A percentile compares a stretch with the other conserved stretches of the same genome.
These are phyloP conservation scores for Penicillium mononematosum DNA, from an alignment of 495 filamentous ascomycete genomes.

Conservation along the genomic window DNA sequence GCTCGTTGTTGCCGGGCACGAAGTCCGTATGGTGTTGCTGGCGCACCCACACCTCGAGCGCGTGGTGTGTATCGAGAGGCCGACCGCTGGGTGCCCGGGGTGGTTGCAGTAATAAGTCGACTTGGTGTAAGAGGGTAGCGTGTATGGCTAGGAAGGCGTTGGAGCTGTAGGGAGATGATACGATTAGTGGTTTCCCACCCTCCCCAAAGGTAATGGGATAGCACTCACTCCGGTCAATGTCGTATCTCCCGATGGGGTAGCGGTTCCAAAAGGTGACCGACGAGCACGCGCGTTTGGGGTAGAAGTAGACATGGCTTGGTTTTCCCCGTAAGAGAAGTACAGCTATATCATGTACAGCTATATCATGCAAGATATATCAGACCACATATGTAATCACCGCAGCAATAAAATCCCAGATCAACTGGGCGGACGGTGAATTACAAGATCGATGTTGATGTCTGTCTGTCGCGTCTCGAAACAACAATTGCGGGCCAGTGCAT, in stretches of 20 bases:
- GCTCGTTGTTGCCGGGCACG: constrained; percentile 70
- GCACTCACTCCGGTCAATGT: constrained; percentile 35
- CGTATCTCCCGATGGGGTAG: constrained; percentile 35
- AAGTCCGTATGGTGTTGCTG: constrained; percentile 70
- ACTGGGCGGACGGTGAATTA: neutral
- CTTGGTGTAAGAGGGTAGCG: constrained; percentile 43
- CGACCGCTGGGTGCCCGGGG: constrained; percentile 39
- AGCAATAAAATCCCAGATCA: neutral
- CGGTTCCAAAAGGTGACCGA: constrained; percentile 25
- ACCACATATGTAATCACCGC: neutral
- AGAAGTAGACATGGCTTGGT: constrained; percentile 28
- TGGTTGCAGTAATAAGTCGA: constrained; percentile 33
- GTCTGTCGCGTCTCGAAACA: constrained; percentile 26
- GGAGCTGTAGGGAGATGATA: constrained; percentile 25
- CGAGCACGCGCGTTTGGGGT: constrained; percentile 41
- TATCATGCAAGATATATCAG: neutral
- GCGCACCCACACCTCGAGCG: constrained; percentile 38
- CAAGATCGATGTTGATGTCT: constrained; percentile 9
- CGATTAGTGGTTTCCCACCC: constrained; percentile 3
- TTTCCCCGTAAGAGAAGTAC: neutral
- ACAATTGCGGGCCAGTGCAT: constrained; percentile 22
- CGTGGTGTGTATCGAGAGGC: constrained; percentile 40
- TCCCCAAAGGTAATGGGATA: neutral
- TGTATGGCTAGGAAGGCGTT: constrained; percentile 38
- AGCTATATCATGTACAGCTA: neutral